phyloP scores from a whole-genome alignment of 148 eudicot species.

The Chenopodium album region DNA sequence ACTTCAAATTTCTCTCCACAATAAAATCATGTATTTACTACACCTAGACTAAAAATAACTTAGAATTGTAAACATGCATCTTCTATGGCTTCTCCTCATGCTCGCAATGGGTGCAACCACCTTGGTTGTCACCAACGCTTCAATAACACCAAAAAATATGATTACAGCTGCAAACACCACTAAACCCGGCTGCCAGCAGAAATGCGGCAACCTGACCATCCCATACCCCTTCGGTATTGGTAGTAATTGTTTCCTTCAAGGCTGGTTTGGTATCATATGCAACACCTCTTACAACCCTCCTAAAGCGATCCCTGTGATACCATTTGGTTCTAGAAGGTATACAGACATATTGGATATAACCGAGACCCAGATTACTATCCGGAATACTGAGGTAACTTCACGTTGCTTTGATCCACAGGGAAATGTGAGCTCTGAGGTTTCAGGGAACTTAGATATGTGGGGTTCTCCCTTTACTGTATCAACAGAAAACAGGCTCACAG shows the following conservation, averaged over 20 bases:
- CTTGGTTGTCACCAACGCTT: neutral
- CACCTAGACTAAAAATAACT: too few relatives aligned
- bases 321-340: too few relatives aligned
- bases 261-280: slow-evolving; percentile 18
- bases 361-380: slow-evolving; percentile 21
- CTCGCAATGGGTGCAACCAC: neutral
- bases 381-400: neutral
- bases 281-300: slow-evolving; percentile 25
- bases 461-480: slow-evolving; percentile 6
- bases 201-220: slow-evolving; percentile 23
- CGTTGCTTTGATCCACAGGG: too few relatives aligned
- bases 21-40: too few relatives aligned
- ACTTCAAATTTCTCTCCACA: too few relatives aligned
- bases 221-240: slow-evolving; percentile 39
- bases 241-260: neutral
- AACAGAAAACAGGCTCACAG: slow-evolving; percentile 26
- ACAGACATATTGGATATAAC: slow-evolving; percentile 24
- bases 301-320: slow-evolving; percentile 12
- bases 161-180: slow-evolving; percentile 27
- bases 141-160: slow-evolving; percentile 19
- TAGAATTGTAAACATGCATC: slow-evolving; percentile 1
- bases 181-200: slow-evolving; percentile 31
- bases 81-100: slow-evolving; percentile 9
- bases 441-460: neutral
- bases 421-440: too few relatives aligned